Percentiles rank a stretch among this genome's conserved stretches.
These are phyloP conservation scores for Xylaria bambusicola DNA, from an alignment of 495 filamentous ascomycete species.

Conservation along the genomic window DNA sequence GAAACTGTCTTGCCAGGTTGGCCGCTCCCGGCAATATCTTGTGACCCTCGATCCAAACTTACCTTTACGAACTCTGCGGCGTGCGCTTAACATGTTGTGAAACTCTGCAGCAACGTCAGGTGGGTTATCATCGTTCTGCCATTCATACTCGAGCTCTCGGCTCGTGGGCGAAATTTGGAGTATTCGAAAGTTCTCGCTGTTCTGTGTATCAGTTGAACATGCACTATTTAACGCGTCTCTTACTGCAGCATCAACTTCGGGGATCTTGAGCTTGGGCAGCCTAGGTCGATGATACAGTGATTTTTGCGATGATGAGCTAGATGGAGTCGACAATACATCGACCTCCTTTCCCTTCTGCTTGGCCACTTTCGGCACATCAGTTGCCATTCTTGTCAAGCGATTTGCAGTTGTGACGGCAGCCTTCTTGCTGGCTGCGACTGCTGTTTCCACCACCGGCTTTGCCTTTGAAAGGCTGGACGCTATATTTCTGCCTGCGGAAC, in stretches of 20 bases:
- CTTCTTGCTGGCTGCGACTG: not conserved
- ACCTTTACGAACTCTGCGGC: slow-evolving; percentile 15
- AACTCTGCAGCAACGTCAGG: slow-evolving; percentile 4
- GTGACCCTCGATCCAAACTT: not conserved
- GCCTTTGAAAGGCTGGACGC: not conserved
- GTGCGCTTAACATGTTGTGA: slow-evolving; percentile 16
- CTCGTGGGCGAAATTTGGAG: slow-evolving; percentile 2
- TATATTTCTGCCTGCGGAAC: not conserved
- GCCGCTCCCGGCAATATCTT: not conserved
- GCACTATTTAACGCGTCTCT: not conserved
- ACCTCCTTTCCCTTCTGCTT: not conserved
- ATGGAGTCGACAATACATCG: not conserved
- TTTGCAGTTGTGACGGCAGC: not conserved
- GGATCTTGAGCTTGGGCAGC: slow-evolving; percentile 15
- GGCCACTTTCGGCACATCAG: not conserved
- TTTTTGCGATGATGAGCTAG: not conserved
- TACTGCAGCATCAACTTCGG: not conserved
- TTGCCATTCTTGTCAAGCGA: not conserved
- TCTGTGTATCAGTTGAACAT: slow-evolving; percentile 5
- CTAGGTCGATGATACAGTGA: not conserved
- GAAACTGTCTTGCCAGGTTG: slow-evolving; percentile 1
- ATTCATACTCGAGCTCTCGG: not conserved
- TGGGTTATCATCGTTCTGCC: not conserved
- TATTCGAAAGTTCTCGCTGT: not conserved
- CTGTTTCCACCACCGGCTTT: not conserved